phyloP scores from a whole-genome alignment of 257 asterid species.

The Solanum rostratum region DNA sequence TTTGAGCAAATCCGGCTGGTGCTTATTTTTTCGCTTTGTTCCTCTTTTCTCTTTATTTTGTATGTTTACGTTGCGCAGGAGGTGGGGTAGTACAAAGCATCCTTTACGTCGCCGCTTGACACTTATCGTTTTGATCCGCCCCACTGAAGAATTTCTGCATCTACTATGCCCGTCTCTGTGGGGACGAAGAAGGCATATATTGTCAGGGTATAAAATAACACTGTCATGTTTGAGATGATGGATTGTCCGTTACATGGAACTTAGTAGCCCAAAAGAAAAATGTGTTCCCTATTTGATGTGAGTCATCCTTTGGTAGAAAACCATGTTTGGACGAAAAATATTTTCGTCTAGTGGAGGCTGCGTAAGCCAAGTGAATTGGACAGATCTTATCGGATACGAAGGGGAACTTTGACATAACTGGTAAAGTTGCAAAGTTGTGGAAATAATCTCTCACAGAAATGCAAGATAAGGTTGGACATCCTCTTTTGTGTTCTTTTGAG shows the following conservation, averaged over 20 bases:
- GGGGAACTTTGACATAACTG: background rate
- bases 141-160: background rate
- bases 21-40: background rate
- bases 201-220: background rate
- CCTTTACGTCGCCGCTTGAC: background rate
- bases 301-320: background rate
- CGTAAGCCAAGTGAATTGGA: background rate
- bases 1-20: background rate
- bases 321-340: background rate
- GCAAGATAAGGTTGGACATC: too few relatives aligned
- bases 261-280: background rate
- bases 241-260: background rate
- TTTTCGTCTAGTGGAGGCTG: background rate
- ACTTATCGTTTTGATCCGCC: background rate
- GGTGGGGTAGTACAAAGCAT: background rate
- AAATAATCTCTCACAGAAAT: background rate
- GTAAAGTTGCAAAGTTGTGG: background rate
- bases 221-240: background rate
- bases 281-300: background rate
- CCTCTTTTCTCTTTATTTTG: background rate
- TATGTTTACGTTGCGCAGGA: background rate
- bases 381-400: background rate
- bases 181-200: background rate
- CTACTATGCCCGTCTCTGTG: background rate
- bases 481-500: too few relatives aligned